phyloP scores from a whole-genome alignment of 441 rosid genomes.

The Populus hybrid region DNA sequence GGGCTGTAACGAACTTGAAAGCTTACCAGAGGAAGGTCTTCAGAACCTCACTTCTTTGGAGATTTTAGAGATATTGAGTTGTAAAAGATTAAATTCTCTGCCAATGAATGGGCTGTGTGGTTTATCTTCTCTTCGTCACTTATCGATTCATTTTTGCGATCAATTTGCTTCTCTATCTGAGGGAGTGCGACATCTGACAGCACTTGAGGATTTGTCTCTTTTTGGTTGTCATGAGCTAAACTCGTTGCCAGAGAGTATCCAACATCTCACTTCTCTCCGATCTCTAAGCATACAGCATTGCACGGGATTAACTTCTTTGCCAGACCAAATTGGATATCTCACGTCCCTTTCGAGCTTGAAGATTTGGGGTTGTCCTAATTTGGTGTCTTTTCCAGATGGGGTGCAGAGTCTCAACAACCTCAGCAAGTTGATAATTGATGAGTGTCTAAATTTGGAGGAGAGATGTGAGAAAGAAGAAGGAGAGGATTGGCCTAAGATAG shows the following conservation, averaged over 20 bases:
- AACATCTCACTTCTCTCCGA: constrained; percentile 14
- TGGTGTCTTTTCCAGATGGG: constrained; percentile 2
- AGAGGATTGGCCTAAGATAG: constrained; percentile 19
- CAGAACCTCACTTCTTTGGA: constrained; percentile 2
- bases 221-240: background rate
- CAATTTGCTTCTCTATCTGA: no score
- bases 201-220: background rate
- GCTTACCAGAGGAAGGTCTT: constrained; percentile 15
- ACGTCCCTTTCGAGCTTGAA: background rate
- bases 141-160: no score
- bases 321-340: constrained; percentile 8
- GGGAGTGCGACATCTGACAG: no score
- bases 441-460: background rate
- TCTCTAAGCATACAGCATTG: background rate
- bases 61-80: accelerated
- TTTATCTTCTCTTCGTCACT: no score
- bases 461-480: background rate
- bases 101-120: background rate
- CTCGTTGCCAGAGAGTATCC: background rate
- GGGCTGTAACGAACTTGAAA: background rate
- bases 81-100: background rate
- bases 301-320: background rate
- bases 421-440: background rate
- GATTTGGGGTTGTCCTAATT: background rate
- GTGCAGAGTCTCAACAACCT: background rate